A percentile compares a stretch with the other conserved stretches of the same genome.
Evolutionary conservation across 2,329 filamentous ascomycete genomes (phyloP).

Genomic region (Penicillium sp.): DNA sequence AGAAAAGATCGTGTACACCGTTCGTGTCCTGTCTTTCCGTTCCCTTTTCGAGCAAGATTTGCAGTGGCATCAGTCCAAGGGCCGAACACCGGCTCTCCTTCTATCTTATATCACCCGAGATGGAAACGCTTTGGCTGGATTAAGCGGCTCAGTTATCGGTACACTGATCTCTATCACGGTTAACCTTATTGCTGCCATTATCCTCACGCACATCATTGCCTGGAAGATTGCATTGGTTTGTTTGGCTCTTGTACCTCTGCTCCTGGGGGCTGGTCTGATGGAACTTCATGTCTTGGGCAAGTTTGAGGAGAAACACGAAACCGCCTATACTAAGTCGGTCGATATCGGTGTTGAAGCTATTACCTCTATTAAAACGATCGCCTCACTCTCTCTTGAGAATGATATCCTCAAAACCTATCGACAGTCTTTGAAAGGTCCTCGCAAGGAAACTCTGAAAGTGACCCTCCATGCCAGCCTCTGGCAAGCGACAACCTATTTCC

Average conservation of each 20-base stretch:
- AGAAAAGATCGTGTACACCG: conserved; percentile 67
- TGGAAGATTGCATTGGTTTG: conserved; percentile 79
- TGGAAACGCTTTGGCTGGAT: conserved; percentile 66
- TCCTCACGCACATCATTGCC: conserved; percentile 70
- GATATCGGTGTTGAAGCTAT: conserved; percentile 58
- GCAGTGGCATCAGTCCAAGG: conserved; percentile 71
- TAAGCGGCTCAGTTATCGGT: conserved; percentile 72
- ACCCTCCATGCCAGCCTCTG: conserved; percentile 53
- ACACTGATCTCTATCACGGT: conserved; percentile 70
- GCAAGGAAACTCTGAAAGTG: conserved; percentile 54
- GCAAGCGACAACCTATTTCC: conserved; percentile 49
- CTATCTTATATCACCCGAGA: conserved; percentile 73
- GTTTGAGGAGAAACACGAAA: conserved; percentile 60
- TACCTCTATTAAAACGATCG: conserved; percentile 57
- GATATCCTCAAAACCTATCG: conserved; percentile 52
- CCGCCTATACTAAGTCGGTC: conserved; percentile 56
- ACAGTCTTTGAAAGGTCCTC: conserved; percentile 51
- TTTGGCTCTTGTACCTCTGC: conserved; percentile 68
- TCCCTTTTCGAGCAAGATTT: conserved; percentile 69
- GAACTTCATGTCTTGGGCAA: conserved; percentile 64
- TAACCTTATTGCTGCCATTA: conserved; percentile 70
- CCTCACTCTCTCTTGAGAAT: conserved; percentile 56
- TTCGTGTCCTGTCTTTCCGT: conserved; percentile 67
- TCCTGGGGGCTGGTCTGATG: conserved; percentile 71
- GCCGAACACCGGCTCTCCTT: conserved; percentile 64